Evolutionary conservation across 1,284 basidiomycete species (phyloP).

Genomic region (Earliella scabrosa): DNA sequence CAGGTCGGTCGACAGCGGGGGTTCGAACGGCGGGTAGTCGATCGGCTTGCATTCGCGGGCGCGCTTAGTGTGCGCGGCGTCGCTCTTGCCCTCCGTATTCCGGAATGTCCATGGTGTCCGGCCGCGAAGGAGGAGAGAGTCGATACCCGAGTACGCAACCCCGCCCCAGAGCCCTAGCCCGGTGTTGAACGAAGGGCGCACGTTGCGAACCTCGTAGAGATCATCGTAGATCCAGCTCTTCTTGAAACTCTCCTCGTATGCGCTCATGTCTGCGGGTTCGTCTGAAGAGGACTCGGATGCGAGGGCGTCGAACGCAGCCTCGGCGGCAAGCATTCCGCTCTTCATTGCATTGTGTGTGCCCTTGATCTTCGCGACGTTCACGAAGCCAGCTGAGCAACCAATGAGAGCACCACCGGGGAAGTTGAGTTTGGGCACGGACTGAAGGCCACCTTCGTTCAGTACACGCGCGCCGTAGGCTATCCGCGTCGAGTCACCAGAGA

Average conservation of each 20-base stretch:
- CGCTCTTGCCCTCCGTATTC: conserved; percentile 59
- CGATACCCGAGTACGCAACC: conserved; percentile 88
- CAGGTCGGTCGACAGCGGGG: conserved; percentile 93
- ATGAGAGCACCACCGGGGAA: conserved; percentile 97
- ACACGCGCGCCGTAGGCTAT: conserved; percentile 92
- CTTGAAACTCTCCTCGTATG: conserved; percentile 77
- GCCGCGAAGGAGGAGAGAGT: conserved; percentile 87
- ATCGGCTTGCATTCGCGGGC: conserved; percentile 81
- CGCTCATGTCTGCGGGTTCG: conserved; percentile 69
- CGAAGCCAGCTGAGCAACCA: conserved; percentile 95
- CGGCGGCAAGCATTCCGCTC: conserved; percentile 96
- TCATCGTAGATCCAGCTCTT: conserved; percentile 90
- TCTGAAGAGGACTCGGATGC: conserved; percentile 30
- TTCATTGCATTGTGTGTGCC: conserved; percentile 99
- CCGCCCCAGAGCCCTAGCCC: conserved; percentile 89
- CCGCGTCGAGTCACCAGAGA: conserved; percentile 75
- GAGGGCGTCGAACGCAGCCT: conserved; percentile 80
- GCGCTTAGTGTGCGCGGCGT: conserved; percentile 77
- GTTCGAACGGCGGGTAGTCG: conserved; percentile 88
- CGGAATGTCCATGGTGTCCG: conserved; percentile 93
- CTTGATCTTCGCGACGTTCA: conserved; percentile 98
- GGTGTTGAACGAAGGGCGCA: conserved; percentile 92
- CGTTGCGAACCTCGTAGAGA: conserved; percentile 90
- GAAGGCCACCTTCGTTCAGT: conserved; percentile 94
- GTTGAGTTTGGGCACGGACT: conserved; percentile 89